These are phyloP conservation scores for Rutstroemia sp. DNA, from an alignment of 2,329 filamentous ascomycete species.

Conservation along the genomic window DNA sequence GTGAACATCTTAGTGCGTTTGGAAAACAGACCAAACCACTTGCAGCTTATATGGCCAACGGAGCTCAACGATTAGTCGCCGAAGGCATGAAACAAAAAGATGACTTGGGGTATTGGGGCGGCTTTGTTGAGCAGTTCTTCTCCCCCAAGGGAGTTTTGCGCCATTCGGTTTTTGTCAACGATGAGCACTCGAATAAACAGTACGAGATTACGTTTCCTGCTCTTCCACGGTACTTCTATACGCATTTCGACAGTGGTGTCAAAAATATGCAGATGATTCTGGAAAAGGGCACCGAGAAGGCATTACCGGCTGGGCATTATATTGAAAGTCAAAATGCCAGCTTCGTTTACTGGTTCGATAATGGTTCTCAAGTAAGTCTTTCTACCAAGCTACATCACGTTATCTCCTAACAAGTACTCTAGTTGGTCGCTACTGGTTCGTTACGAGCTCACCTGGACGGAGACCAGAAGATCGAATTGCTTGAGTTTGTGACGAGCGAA, in stretches of 20 bases:
- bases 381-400: background rate
- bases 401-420: conserved; percentile 23
- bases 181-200: conserved; percentile 60
- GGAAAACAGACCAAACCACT: conserved; percentile 36
- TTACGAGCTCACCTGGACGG: conserved; percentile 73
- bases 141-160: conserved; percentile 69
- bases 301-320: conserved; percentile 56
- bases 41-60: conserved; percentile 21
- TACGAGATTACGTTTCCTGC: conserved; percentile 81
- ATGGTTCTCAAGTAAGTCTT: conserved; percentile 67
- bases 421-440: conserved; percentile 72
- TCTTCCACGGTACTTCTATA: conserved; percentile 81
- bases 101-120: conserved; percentile 70
- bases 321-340: conserved; percentile 72
- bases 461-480: conserved; percentile 72
- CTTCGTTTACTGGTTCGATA: conserved; percentile 84
- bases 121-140: conserved; percentile 77
- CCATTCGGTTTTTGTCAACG: conserved; percentile 55
- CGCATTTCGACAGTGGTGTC: conserved; percentile 81
- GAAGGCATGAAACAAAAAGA: conserved; percentile 53
- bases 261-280: conserved; percentile 79
- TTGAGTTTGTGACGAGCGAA: conserved; percentile 70
- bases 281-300: conserved; percentile 55
- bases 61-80: conserved; percentile 15
- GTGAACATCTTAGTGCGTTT: conserved; percentile 54